These are phyloP conservation scores for Arctium lappa DNA, from an alignment of 129 eudicot species.

Conservation along the genomic window DNA sequence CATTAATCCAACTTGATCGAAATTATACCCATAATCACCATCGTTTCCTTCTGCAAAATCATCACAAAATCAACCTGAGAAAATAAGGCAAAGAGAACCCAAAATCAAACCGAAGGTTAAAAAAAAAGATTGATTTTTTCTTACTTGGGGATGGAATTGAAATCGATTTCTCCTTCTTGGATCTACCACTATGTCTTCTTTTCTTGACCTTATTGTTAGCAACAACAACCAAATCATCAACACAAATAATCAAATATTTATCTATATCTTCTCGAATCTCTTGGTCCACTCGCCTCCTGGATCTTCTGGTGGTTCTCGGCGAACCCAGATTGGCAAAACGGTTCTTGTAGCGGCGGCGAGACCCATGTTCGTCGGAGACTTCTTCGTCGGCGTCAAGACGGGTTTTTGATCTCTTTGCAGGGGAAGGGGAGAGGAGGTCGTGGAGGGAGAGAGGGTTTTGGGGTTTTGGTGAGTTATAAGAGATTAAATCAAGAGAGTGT, in stretches of 20 bases:
- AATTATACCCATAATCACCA: too few species aligned
- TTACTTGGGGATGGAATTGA: constrained; percentile 56
- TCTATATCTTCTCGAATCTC: too few species aligned
- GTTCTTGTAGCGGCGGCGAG: constrained; percentile 43
- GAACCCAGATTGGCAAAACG: constrained; percentile 47
- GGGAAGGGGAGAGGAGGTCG: constrained; percentile 82
- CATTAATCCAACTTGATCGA: too few species aligned
- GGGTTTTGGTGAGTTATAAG: constrained; percentile 51
- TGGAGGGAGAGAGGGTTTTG: constrained; percentile 41
- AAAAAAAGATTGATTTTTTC: neutral
- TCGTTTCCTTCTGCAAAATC: too few species aligned
- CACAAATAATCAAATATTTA: too few species aligned
- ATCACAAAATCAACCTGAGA: too few species aligned
- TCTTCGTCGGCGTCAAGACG: constrained; percentile 55
- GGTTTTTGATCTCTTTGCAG: constrained; percentile 47
- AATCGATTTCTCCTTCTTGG: constrained; percentile 55
- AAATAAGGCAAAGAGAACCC: too few species aligned
- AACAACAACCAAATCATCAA: too few species aligned
- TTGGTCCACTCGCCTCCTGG: constrained; percentile 34
- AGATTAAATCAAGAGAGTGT: constrained; percentile 60
- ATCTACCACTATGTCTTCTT: constrained; percentile 43
- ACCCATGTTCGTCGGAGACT: constrained; percentile 34
- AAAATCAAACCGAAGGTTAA: constrained; percentile 13
- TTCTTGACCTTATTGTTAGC: too few species aligned
- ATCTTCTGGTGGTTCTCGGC: constrained; percentile 58